These are phyloP conservation scores for Medicago ruthenica DNA, from an alignment of 306 rosid genomes.

Conservation along the genomic window DNA sequence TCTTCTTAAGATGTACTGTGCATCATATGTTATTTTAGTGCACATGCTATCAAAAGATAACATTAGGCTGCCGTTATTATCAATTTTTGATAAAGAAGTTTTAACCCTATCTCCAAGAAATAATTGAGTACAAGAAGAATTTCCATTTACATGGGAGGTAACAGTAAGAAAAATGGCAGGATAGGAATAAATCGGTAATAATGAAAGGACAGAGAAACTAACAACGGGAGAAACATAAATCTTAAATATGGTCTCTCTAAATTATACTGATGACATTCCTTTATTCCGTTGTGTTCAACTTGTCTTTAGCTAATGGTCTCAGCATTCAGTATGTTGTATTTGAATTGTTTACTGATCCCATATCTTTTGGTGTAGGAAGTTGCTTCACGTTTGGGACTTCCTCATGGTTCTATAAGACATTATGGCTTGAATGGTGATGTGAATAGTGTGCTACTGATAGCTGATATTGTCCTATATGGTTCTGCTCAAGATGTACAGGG, in stretches of 20 bases:
- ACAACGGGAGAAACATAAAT: not conserved
- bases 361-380: constrained; percentile 67
- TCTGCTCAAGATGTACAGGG: constrained; percentile 91
- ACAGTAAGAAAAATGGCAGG: not conserved
- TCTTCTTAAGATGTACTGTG: constrained; percentile 35
- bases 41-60: constrained; percentile 23
- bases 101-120: constrained; percentile 18
- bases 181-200: not conserved
- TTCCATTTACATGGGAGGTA: constrained; percentile 9
- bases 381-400: constrained; percentile 88
- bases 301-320: constrained; percentile 21
- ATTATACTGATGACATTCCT: constrained; percentile 19
- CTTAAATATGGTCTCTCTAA: constrained; percentile 33
- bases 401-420: constrained; percentile 74
- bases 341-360: constrained; percentile 45
- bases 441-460: constrained; percentile 73
- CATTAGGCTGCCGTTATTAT: constrained; percentile 23
- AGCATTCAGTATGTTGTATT: constrained; percentile 28
- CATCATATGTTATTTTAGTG: constrained; percentile 28
- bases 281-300: constrained; percentile 33
- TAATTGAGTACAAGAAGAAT: constrained; percentile 10
- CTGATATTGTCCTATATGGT: constrained; percentile 92
- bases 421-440: constrained; percentile 83
- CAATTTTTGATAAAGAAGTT: constrained; percentile 25
- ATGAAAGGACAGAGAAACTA: constrained; percentile 23